phyloP scores from a whole-genome alignment of 192 early-diverging fungal species.

The Coemansia sp. region DNA sequence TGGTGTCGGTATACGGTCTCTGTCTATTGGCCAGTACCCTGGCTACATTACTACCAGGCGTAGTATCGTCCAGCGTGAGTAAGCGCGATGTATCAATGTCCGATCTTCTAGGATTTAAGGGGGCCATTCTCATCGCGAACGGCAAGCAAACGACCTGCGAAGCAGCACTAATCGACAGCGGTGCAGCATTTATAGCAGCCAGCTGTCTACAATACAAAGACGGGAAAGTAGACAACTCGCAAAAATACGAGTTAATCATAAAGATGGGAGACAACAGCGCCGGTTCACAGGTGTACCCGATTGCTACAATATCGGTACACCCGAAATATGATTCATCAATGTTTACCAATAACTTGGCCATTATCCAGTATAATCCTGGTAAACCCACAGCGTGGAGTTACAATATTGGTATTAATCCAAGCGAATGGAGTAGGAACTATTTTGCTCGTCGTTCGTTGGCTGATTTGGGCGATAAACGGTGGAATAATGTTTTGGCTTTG shows the following conservation, averaged over 20 bases:
- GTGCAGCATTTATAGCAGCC: constrained; percentile 41
- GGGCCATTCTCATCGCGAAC: constrained; percentile 34
- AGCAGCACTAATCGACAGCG: constrained; percentile 40
- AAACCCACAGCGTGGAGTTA: constrained; percentile 18
- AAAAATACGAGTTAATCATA: constrained; percentile 22
- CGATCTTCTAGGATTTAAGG: constrained; percentile 17
- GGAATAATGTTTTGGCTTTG: constrained; percentile 33
- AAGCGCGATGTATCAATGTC: constrained; percentile 27
- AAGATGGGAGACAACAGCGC: constrained; percentile 24
- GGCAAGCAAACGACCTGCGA: constrained; percentile 47
- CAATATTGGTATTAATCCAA: constrained; percentile 39
- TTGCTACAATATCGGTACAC: constrained; percentile 31
- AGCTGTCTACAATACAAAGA: constrained; percentile 34
- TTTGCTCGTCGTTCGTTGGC: constrained; percentile 36
- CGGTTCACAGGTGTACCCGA: constrained; percentile 13
- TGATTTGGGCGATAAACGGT: constrained; percentile 6
- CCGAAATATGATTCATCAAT: constrained; percentile 21
- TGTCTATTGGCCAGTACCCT: constrained; percentile 5
- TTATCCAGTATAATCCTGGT: constrained; percentile 29
- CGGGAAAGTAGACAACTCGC: constrained; percentile 10
- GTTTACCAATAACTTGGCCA: constrained; percentile 44
- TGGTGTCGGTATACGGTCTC: constrained; percentile 10
- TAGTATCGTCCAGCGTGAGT: neutral
- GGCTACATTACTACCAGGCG: neutral
- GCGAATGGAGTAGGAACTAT: constrained; percentile 31